Evolutionary conservation across 1,139 yeast genomes (phyloP), one percentile per base, ranked within the genome.

Genomic region (Hansenula anomala): DNA sequence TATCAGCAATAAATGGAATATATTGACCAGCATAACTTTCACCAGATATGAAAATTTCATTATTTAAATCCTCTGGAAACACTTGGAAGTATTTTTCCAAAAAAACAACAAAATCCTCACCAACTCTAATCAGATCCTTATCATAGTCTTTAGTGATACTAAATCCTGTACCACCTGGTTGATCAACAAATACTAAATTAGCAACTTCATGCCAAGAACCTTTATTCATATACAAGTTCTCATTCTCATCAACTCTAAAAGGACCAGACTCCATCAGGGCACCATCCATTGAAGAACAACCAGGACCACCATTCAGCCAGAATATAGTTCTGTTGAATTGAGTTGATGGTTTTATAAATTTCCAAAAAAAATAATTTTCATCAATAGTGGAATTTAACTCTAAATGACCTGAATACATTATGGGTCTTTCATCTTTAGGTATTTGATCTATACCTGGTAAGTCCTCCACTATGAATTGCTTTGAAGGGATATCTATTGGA

Each of bases 1-100:
- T 79, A 35, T 73, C 64, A 0, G 94, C 95, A 42, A 90, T 75
- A 59, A 84, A 87, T 1, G 98, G 98, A 41, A 92, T 84, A 59
- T 88, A 92, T 59, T 92, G 97, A 19, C 99, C 99, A 1, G 98
- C 97, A 64, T 82, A 94, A 50, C 96, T 86, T 63, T 92, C 98
- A 20, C 99, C 99, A 0, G 96, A 95, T 36, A 92, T 60, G 49
- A 78, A 80, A 6, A 92, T 64, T 27, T 86, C 85, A 46, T 85
- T 80, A 13, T 57, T 56, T 12, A 63, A 50, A 48, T 86, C 89
- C 37, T 83, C 80, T 0, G 97, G 96, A 58, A 92, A 92, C 6
- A 80, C 55, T 41, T 72, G 69, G 51, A 73, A 82, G 61, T 80
- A 94, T 48, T 74, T 71, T 28, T 76, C 73, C 55, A 94, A 56